Evolutionary conservation across 495 filamentous ascomycete species (phyloP).

Genomic region (Aspergillus asperescens): DNA sequence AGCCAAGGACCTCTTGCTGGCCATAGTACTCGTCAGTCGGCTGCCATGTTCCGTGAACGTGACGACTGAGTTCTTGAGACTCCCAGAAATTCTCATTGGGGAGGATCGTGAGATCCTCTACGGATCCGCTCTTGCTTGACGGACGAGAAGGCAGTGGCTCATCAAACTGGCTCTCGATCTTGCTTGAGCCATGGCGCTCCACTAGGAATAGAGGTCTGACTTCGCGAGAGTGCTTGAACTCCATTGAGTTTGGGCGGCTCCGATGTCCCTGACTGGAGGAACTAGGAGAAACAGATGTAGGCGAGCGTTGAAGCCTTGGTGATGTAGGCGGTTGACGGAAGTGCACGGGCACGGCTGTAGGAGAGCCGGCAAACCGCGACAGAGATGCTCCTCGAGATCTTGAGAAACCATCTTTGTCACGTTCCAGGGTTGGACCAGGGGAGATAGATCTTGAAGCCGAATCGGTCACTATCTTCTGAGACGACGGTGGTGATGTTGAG

Average conservation of each 20-base stretch:
- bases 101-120: slow-evolving; percentile 36
- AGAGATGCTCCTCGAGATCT: slow-evolving; percentile 28
- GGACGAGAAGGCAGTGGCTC: slow-evolving; percentile 46
- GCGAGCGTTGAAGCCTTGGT: slow-evolving; percentile 31
- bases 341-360: slow-evolving; percentile 47
- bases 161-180: slow-evolving; percentile 33
- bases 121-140: slow-evolving; percentile 43
- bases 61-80: slow-evolving; percentile 23
- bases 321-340: slow-evolving; percentile 46
- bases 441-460: slow-evolving; percentile 35
- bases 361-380: slow-evolving; percentile 35
- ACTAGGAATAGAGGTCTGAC: slow-evolving; percentile 48
- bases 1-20: slow-evolving; percentile 27
- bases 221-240: slow-evolving; percentile 44
- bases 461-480: slow-evolving; percentile 29
- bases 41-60: slow-evolving; percentile 17
- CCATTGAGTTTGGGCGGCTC: slow-evolving; percentile 41
- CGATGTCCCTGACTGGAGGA: slow-evolving; percentile 34
- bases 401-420: slow-evolving; percentile 10
- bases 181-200: slow-evolving; percentile 39
- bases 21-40: slow-evolving; percentile 16
- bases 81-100: slow-evolving; percentile 35
- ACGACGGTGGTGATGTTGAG: slow-evolving; percentile 31
- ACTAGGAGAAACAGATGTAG: slow-evolving; percentile 23
- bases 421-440: slow-evolving; percentile 21